These are phyloP conservation scores for Iris pallida DNA, from an alignment of 116 monocot genomes.

Conservation along the genomic window DNA sequence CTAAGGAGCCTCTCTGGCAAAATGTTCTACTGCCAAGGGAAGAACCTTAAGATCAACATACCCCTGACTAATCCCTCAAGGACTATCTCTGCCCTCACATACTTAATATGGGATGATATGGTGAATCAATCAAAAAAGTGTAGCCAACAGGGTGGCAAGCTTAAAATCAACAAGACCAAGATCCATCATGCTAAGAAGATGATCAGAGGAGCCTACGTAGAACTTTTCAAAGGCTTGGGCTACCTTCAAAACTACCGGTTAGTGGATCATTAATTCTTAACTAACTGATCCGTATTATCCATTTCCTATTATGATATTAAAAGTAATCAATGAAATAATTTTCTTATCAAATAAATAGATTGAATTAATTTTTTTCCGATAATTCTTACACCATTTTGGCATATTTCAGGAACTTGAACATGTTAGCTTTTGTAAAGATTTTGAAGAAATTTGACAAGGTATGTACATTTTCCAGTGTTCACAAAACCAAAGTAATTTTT, in stretches of 20 bases:
- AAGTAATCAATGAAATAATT: background rate
- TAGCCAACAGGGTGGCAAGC: slow-evolving; percentile 36
- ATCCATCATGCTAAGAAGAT: slow-evolving; percentile 92
- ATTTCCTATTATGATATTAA: background rate
- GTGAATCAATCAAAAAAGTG: slow-evolving; percentile 52
- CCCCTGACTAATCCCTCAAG: slow-evolving; percentile 82
- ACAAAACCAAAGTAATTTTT: too few species aligned
- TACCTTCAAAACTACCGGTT: slow-evolving; percentile 83
- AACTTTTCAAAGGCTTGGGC: slow-evolving; percentile 85
- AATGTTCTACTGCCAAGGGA: slow-evolving; percentile 16
- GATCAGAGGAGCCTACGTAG: slow-evolving; percentile 88
- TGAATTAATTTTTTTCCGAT: background rate
- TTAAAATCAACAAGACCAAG: slow-evolving; percentile 73
- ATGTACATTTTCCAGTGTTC: background rate
- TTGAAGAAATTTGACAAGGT: slow-evolving; percentile 99
- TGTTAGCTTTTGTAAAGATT: slow-evolving; percentile 97
- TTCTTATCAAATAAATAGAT: background rate
- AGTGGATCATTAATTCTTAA: background rate
- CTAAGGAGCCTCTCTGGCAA: slow-evolving; percentile 53
- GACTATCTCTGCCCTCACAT: slow-evolving; percentile 72
- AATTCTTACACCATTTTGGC: background rate
- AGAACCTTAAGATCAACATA: slow-evolving; percentile 64
- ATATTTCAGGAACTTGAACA: slow-evolving; percentile 73
- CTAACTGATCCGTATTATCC: background rate
- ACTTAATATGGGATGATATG: slow-evolving; percentile 65